These are phyloP conservation scores for Myriangium duriaei DNA, from an alignment of 2,329 filamentous ascomycete genomes.

Conservation along the genomic window DNA sequence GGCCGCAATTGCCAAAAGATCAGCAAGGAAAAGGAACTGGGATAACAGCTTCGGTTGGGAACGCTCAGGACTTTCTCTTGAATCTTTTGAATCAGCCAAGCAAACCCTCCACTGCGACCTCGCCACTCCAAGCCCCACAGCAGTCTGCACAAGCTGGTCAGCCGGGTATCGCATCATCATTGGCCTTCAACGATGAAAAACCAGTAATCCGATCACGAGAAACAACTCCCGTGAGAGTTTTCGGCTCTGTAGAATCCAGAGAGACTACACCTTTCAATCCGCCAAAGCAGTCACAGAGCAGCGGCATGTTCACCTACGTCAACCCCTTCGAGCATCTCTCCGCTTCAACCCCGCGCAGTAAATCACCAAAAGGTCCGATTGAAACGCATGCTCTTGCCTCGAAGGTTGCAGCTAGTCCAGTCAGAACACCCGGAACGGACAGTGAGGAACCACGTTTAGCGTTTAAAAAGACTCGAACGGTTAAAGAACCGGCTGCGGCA, in stretches of 20 bases:
- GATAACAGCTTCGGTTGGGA: conserved; percentile 32
- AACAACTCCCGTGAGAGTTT: conserved; percentile 18
- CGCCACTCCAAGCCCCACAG: conserved; percentile 27
- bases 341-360: conserved; percentile 49
- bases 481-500: conserved; percentile 10
- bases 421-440: too few species aligned
- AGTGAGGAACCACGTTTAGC: not conserved
- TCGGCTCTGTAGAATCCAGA: conserved; percentile 18
- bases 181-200: conserved; percentile 24
- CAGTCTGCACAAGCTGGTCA: conserved; percentile 33
- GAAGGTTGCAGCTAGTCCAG: not conserved
- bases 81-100: conserved; percentile 71
- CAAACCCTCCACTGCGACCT: conserved; percentile 17
- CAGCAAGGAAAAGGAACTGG: too few species aligned
- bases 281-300: conserved; percentile 22
- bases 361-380: conserved; percentile 29
- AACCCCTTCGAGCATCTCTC: conserved; percentile 61
- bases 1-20: too few species aligned
- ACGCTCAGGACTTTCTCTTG: conserved; percentile 76
- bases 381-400: not conserved
- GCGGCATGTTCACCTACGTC: conserved; percentile 52
- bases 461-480: conserved; percentile 4
- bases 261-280: conserved; percentile 27
- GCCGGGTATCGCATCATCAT: too few species aligned
- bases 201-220: conserved; percentile 13